phyloP scores from a whole-genome alignment of 371 early-diverging fungal species.

The Mortierella sp. region DNA sequence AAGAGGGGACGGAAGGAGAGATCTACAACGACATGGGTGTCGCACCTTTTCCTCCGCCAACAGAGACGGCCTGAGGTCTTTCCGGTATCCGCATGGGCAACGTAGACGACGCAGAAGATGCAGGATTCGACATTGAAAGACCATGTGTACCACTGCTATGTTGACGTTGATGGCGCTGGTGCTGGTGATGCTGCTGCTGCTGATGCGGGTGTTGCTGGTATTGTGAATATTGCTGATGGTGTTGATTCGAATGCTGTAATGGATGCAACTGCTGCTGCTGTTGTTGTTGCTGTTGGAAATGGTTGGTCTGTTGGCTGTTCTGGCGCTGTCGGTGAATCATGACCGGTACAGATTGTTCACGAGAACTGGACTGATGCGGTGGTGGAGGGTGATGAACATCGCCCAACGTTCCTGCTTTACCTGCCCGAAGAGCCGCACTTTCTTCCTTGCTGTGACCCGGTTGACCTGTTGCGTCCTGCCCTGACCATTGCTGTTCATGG shows the following conservation, averaged over 20 bases:
- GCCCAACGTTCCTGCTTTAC: too few relatives aligned
- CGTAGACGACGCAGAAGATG: slow-evolving; percentile 20
- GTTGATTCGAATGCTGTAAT: too few relatives aligned
- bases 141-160: slow-evolving; percentile 6
- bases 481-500: neutral
- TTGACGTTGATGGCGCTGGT: neutral
- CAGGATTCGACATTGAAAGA: slow-evolving; percentile 28
- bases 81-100: slow-evolving; percentile 44
- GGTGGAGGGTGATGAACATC: too few relatives aligned
- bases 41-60: slow-evolving; percentile 34
- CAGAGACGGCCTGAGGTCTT: slow-evolving; percentile 22
- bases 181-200: too few relatives aligned
- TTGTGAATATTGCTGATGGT: too few relatives aligned
- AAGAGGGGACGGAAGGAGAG: neutral
- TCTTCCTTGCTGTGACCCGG: too few relatives aligned
- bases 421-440: too few relatives aligned
- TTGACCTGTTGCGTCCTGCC: neutral
- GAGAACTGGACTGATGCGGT: neutral
- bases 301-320: too few relatives aligned
- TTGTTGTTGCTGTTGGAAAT: too few relatives aligned
- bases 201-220: too few relatives aligned
- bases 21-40: slow-evolving; percentile 35
- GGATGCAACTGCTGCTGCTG: too few relatives aligned
- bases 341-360: slow-evolving; percentile 30
- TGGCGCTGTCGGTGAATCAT: slow-evolving; percentile 18